A percentile compares a stretch with the other conserved stretches of the same genome.
phyloP scores from a whole-genome alignment of 75 land plant species.

The Sequoiadendron giganteum region DNA sequence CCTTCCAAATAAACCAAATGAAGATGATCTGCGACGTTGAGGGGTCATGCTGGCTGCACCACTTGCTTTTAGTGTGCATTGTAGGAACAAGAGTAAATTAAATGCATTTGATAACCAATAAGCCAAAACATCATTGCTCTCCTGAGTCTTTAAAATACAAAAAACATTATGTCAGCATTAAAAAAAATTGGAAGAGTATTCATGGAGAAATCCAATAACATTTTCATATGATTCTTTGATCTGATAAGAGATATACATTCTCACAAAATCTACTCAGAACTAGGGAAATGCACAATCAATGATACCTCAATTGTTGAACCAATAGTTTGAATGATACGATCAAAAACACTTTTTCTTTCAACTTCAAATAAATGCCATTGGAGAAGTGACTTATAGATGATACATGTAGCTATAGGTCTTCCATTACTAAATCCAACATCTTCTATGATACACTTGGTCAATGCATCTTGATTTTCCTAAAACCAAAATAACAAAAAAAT shows the following conservation, averaged over 20 bases:
- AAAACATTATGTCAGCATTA: not conserved
- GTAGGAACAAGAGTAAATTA: conserved; percentile 62
- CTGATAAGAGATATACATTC: not conserved
- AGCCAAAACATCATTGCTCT: conserved; percentile 59
- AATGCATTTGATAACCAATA: conserved; percentile 77
- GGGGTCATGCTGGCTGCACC: conserved; percentile 77
- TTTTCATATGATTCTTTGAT: not conserved
- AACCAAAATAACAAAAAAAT: not conserved
- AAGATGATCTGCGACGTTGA: conserved; percentile 61
- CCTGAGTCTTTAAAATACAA: conserved; percentile 39
- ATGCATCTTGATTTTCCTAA: conserved; percentile 63
- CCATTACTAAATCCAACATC: conserved; percentile 82
- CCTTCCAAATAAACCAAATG: conserved; percentile 76
- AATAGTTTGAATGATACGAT: conserved; percentile 83
- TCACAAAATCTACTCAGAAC: not conserved
- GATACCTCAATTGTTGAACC: conserved; percentile 75
- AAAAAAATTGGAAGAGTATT: not conserved
- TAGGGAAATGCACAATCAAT: not conserved
- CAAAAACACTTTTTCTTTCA: conserved; percentile 81
- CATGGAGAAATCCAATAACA: not conserved
- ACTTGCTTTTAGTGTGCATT: conserved; percentile 69
- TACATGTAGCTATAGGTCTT: conserved; percentile 66
- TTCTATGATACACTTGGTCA: conserved; percentile 77
- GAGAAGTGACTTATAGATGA: no score
- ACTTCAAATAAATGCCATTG: conserved; percentile 50